Conservation (phyloP, 345 rosid genomes). For the Cardiospermum halicacabum region DNA sequence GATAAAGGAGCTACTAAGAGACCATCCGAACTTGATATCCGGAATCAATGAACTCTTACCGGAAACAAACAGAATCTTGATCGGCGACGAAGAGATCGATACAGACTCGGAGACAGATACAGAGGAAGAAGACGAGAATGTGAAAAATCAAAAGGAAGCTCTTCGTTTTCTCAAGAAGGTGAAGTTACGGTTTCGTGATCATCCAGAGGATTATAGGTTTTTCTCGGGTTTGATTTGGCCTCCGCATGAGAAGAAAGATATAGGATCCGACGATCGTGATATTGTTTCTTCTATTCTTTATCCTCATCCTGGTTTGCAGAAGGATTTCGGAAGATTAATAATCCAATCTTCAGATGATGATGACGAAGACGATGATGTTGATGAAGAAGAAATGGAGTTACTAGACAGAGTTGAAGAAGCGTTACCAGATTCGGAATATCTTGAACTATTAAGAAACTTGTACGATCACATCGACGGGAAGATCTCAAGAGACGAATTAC, state of each 20-base stretch:
- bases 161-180: constrained; percentile 5
- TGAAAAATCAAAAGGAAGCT: background rate
- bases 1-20: constrained; percentile 1
- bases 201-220: background rate
- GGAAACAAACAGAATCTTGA: background rate
- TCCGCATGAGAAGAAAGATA: background rate
- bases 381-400: background rate
- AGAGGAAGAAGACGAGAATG: background rate
- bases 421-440: background rate
- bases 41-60: background rate
- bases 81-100: background rate
- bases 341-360: background rate
- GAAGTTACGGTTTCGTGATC: background rate
- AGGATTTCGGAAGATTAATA: background rate
- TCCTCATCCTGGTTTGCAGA: background rate
- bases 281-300: background rate
- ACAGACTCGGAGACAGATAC: background rate
- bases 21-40: background rate
- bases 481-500: background rate
- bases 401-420: background rate
- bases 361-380: background rate
- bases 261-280: background rate
- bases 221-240: background rate
- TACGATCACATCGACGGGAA: background rate
- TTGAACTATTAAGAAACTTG: background rate